Evolutionary conservation across 2,329 filamentous ascomycete species (phyloP).

Genomic region (Microsporum canis): DNA sequence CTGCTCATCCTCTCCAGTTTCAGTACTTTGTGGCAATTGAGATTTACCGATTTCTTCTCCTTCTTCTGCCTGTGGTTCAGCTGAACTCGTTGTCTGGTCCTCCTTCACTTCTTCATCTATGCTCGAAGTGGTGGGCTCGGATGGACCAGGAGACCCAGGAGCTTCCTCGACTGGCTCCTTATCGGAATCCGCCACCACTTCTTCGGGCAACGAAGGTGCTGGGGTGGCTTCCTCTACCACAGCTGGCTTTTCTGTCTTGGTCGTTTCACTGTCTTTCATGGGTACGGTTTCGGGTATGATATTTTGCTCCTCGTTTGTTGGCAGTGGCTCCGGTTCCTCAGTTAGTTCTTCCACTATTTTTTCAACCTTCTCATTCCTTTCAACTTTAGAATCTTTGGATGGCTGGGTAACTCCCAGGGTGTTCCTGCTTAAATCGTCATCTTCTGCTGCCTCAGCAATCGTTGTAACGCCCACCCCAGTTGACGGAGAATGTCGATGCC

Average conservation of each 20-base stretch:
- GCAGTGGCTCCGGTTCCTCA: neutral
- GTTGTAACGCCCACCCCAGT: constrained; percentile 63
- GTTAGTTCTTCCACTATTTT: neutral
- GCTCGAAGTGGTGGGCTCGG: neutral
- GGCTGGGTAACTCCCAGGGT: neutral
- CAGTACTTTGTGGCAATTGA: neutral
- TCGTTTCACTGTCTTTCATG: neutral
- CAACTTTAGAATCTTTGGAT: neutral
- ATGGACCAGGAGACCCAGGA: neutral
- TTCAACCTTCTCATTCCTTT: neutral
- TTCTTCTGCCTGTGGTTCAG: neutral
- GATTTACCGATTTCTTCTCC: neutral
- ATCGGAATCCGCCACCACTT: neutral
- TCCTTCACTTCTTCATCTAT: neutral
- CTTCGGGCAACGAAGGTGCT: neutral
- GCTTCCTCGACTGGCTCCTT: neutral
- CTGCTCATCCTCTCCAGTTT: neutral
- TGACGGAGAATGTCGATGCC: constrained; percentile 57
- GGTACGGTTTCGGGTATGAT: neutral
- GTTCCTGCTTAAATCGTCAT: constrained; percentile 15
- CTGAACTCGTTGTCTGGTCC: neutral
- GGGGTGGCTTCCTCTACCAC: neutral
- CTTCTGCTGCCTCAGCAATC: constrained; percentile 53
- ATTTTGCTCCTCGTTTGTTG: neutral
- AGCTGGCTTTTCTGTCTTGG: neutral